Evolutionary conservation across 352 stramenopile species (phyloP).

Genomic region (Globisporangium carolinianum): DNA sequence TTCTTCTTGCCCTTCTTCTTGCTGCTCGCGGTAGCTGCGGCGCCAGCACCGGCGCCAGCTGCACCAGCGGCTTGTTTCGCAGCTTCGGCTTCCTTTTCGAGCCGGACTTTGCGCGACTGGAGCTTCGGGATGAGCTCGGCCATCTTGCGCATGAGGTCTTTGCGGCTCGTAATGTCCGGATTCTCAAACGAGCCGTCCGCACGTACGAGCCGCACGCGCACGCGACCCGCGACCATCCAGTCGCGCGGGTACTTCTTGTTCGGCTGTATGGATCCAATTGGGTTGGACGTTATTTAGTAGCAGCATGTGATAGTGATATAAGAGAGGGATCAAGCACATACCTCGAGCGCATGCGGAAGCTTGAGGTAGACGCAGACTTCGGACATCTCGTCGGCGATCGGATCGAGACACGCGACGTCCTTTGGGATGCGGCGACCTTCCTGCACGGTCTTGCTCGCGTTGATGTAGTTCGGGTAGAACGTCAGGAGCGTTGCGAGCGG

Average conservation of each 20-base stretch:
- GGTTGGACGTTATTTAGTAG: too few relatives aligned
- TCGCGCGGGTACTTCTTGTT: conserved; percentile 81
- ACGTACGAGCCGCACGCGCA: conserved; percentile 65
- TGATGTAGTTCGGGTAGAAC: conserved; percentile 87
- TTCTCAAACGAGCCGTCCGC: conserved; percentile 59
- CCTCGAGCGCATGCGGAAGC: conserved; percentile 75
- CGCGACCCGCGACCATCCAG: conserved; percentile 57
- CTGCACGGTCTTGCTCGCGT: conserved; percentile 76
- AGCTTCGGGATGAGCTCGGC: conserved; percentile 81
- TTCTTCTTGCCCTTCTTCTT: conserved; percentile 89
- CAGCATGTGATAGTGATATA: background rate
- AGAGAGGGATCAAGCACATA: conserved; percentile 7
- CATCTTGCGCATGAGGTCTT: conserved; percentile 74
- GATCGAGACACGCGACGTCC: conserved; percentile 53
- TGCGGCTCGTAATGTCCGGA: conserved; percentile 53
- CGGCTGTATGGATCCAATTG: conserved; percentile 15
- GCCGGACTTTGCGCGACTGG: conserved; percentile 68
- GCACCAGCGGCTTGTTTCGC: conserved; percentile 31
- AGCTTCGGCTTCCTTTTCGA: conserved; percentile 63
- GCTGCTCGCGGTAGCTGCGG: conserved; percentile 26
- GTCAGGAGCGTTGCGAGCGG: conserved; percentile 55
- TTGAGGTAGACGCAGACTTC: conserved; percentile 80
- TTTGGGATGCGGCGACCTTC: conserved; percentile 70
- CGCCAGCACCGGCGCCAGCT: conserved; percentile 19
- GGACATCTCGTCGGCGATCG: conserved; percentile 74